Conservation (phyloP, 2,329 filamentous ascomycete genomes). For the Fusarium cyanostomum region DNA sequence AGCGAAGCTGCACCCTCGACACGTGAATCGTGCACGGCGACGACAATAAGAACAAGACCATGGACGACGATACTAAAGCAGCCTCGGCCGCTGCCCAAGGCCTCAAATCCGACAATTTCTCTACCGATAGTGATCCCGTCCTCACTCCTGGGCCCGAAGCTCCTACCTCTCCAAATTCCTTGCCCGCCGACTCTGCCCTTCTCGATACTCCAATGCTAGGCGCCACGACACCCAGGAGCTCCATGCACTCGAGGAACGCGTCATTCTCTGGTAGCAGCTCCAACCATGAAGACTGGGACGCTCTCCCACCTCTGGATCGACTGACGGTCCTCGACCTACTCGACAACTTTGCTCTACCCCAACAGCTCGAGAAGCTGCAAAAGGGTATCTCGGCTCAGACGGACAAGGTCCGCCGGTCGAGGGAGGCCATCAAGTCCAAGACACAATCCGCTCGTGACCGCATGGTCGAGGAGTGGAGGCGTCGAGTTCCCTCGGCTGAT, state of each 20-base stretch:
- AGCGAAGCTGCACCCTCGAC: background rate
- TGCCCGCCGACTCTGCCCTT: slow-evolving; percentile 55
- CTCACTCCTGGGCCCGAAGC: slow-evolving; percentile 53
- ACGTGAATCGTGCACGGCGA: slow-evolving; percentile 5
- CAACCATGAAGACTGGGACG: slow-evolving; percentile 90
- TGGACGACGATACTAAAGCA: slow-evolving; percentile 43
- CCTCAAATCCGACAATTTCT: slow-evolving; percentile 39
- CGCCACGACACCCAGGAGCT: slow-evolving; percentile 58
- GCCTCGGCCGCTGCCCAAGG: slow-evolving; percentile 23
- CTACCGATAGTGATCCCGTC: slow-evolving; percentile 50
- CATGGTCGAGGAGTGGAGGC: slow-evolving; percentile 92
- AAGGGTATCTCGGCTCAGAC: slow-evolving; percentile 83
- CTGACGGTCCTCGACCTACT: slow-evolving; percentile 92
- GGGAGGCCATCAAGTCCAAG: slow-evolving; percentile 79
- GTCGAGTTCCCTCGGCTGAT: slow-evolving; percentile 84
- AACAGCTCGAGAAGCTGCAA: slow-evolving; percentile 91
- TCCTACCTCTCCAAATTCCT: slow-evolving; percentile 53
- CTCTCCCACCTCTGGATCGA: slow-evolving; percentile 87
- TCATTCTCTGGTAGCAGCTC: slow-evolving; percentile 87
- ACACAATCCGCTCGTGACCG: slow-evolving; percentile 84
- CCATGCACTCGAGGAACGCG: slow-evolving; percentile 74
- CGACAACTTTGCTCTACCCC: slow-evolving; percentile 90
- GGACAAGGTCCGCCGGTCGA: slow-evolving; percentile 83
- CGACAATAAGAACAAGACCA: background rate
- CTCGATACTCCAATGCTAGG: slow-evolving; percentile 63